Conservation (phyloP, 176 grass and related monocot species). For the Ananas comosus region DNA sequence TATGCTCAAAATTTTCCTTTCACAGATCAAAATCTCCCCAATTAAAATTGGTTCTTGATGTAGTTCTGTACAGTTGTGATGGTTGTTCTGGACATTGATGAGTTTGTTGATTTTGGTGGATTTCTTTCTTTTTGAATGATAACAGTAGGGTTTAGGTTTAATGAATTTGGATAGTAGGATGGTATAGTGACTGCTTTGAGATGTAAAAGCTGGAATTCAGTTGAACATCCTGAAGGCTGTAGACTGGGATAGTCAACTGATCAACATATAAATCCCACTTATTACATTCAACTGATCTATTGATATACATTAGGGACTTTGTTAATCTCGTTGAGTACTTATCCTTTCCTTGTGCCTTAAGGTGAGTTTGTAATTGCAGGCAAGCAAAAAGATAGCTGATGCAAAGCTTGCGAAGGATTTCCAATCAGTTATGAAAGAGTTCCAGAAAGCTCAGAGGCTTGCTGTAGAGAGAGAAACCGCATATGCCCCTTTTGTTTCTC, state of each 20-base stretch:
- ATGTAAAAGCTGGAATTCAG: too few relatives aligned
- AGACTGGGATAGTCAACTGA: neutral
- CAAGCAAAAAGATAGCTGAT: slow-evolving; percentile 22
- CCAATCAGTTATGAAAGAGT: slow-evolving; percentile 15
- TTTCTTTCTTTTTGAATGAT: too few relatives aligned
- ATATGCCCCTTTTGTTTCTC: slow-evolving; percentile 11
- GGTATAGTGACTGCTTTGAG: too few relatives aligned
- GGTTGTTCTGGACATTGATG: too few relatives aligned
- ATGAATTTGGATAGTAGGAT: too few relatives aligned
- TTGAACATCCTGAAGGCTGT: too few relatives aligned
- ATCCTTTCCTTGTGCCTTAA: slow-evolving; percentile 1
- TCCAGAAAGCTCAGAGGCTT: slow-evolving; percentile 20
- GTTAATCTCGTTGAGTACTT: neutral
- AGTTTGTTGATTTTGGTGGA: too few relatives aligned
- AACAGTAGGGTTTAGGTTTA: too few relatives aligned
- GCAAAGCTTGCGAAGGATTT: slow-evolving; percentile 22
- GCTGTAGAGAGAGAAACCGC: slow-evolving; percentile 22
- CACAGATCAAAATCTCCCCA: too few relatives aligned
- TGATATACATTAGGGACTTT: neutral
- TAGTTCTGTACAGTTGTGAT: too few relatives aligned
- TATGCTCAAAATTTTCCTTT: too few relatives aligned
- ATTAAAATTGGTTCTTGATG: too few relatives aligned
- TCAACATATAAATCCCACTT: neutral
- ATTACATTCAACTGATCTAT: neutral
- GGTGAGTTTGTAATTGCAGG: neutral